A percentile compares a stretch with the other conserved stretches of the same genome.
These are phyloP conservation scores for Parmales sp. DNA, from an alignment of 108 stramenopile genomes.

Conservation along the genomic window DNA sequence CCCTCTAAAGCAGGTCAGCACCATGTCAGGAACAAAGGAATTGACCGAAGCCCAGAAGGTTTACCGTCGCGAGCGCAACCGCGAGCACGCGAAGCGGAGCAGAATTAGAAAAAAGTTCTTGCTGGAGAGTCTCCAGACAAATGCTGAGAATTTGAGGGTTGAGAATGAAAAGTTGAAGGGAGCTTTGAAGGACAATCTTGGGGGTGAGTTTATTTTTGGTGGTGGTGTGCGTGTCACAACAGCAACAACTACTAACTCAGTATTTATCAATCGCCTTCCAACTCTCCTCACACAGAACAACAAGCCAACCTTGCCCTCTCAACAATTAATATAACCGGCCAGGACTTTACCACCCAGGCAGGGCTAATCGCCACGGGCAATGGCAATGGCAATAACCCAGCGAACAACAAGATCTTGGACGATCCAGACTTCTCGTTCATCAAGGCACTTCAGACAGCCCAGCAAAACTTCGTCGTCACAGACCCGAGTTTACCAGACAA, in stretches of 20 bases:
- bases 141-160: conserved; percentile 61
- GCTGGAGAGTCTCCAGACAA: conserved; percentile 82
- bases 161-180: conserved; percentile 72
- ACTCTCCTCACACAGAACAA: conserved; percentile 22
- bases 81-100: conserved; percentile 84
- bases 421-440: conserved; percentile 94
- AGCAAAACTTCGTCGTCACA: conserved; percentile 94
- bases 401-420: conserved; percentile 61
- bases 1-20: neutral
- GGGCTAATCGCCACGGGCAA: conserved; percentile 53
- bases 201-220: conserved; percentile 10
- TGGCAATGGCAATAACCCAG: conserved; percentile 45
- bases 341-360: conserved; percentile 35
- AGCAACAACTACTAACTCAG: neutral
- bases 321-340: conserved; percentile 30
- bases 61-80: conserved; percentile 70
- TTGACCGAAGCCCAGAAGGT: conserved; percentile 60
- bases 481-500: conserved; percentile 91
- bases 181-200: conserved; percentile 57
- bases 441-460: conserved; percentile 88
- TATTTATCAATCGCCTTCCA: neutral
- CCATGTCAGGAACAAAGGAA: conserved; percentile 14
- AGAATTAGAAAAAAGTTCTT: conserved; percentile 93
- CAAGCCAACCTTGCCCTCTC: conserved; percentile 48
- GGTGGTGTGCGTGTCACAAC: neutral